These are phyloP conservation scores for Eragrostis nindensis DNA, from an alignment of 176 grass and related monocot genomes.

Conservation along the genomic window DNA sequence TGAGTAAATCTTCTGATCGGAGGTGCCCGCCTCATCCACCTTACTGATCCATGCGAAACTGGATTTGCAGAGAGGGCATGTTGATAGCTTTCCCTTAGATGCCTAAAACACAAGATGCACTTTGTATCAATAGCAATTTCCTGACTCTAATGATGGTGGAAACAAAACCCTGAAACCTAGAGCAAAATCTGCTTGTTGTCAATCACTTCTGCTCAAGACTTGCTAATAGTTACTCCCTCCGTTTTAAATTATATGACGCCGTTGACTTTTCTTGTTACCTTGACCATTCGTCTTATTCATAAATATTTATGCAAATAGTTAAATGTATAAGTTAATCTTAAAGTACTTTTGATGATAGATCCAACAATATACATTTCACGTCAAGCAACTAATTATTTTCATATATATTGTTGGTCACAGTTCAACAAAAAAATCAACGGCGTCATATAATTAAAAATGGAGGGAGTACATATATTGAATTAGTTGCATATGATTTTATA, in stretches of 20 bases:
- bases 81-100: conserved; percentile 61
- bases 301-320: too few species aligned
- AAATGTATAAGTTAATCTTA: too few species aligned
- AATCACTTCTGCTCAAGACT: neutral
- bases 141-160: neutral
- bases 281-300: too few species aligned
- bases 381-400: too few species aligned
- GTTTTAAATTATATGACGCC: too few species aligned
- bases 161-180: neutral
- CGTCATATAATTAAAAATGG: too few species aligned
- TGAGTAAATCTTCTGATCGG: conserved; percentile 95
- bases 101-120: conserved; percentile 46
- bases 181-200: neutral
- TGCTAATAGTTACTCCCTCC: conserved; percentile 4
- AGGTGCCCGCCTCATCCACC: conserved; percentile 64
- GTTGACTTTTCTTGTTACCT: too few species aligned
- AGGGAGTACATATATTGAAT: neutral
- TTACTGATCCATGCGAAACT: conserved; percentile 70
- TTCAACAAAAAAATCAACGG: too few species aligned
- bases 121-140: neutral
- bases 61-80: conserved; percentile 87
- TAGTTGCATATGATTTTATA: neutral
- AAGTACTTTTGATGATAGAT: too few species aligned
- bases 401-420: too few species aligned
- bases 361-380: too few species aligned